Conservation (phyloP, 2,329 filamentous ascomycete genomes). For the Hypoxylon sp. region DNA sequence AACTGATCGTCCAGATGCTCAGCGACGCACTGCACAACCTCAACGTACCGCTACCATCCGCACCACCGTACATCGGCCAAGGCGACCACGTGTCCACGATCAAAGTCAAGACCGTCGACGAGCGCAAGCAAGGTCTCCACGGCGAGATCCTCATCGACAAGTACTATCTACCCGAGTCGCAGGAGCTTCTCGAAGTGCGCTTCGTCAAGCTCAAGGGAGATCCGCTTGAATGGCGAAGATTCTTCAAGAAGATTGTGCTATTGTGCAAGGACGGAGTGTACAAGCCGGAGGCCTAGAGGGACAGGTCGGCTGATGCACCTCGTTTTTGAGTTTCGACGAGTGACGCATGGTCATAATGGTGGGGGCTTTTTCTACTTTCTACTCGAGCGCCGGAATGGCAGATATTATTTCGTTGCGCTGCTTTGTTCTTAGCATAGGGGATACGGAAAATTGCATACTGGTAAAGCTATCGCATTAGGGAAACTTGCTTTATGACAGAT, state of each 20-base stretch:
- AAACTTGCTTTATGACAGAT: slow-evolving; percentile 18
- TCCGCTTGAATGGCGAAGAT: slow-evolving; percentile 92
- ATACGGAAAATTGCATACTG: slow-evolving; percentile 18
- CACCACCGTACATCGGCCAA: slow-evolving; percentile 53
- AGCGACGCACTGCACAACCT: slow-evolving; percentile 84
- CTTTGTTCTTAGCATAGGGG: slow-evolving; percentile 9
- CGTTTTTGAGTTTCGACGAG: too few relatives aligned
- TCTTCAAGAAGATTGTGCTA: slow-evolving; percentile 95
- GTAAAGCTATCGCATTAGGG: slow-evolving; percentile 1
- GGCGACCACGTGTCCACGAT: slow-evolving; percentile 69
- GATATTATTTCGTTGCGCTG: neutral
- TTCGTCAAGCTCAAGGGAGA: slow-evolving; percentile 97
- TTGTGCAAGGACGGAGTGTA: slow-evolving; percentile 87
- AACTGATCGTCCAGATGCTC: slow-evolving; percentile 80
- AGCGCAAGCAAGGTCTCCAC: slow-evolving; percentile 74
- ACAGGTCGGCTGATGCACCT: too few relatives aligned
- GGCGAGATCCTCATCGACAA: slow-evolving; percentile 79
- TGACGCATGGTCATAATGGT: too few relatives aligned
- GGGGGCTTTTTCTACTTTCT: too few relatives aligned
- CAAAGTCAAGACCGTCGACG: slow-evolving; percentile 78
- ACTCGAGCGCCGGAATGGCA: too few relatives aligned
- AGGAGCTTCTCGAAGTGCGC: slow-evolving; percentile 80
- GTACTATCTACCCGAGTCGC: slow-evolving; percentile 63
- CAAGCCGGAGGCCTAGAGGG: slow-evolving; percentile 58
- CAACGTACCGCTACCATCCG: slow-evolving; percentile 75